Conservation (phyloP, 192 early-diverging fungal genomes). For the Coemansia sp. region DNA sequence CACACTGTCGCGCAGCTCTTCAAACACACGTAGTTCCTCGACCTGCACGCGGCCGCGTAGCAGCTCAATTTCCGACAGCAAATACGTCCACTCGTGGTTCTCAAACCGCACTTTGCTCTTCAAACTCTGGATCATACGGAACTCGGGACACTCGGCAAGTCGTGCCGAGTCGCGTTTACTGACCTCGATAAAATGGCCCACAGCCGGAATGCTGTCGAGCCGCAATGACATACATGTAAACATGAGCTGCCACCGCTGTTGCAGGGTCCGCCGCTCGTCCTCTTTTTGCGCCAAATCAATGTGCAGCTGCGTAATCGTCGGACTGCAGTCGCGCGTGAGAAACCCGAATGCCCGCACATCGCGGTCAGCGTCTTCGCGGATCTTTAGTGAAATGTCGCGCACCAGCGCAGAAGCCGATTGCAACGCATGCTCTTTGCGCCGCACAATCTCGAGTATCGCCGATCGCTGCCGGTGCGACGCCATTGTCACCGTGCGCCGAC, state of each 20-base stretch:
- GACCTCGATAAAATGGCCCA: slow-evolving; percentile 60
- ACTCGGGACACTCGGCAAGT: slow-evolving; percentile 21
- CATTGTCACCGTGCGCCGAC: not conserved
- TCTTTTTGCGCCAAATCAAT: slow-evolving; percentile 41
- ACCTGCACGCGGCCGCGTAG: slow-evolving; percentile 48
- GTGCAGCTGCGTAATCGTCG: slow-evolving; percentile 42
- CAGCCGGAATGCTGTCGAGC: slow-evolving; percentile 45
- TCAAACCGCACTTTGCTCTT: slow-evolving; percentile 59
- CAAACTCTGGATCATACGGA: slow-evolving; percentile 57
- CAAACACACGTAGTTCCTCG: slow-evolving; percentile 59
- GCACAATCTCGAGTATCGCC: slow-evolving; percentile 15
- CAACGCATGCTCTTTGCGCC: slow-evolving; percentile 35
- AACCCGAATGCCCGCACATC: slow-evolving; percentile 57
- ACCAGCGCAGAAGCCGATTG: slow-evolving; percentile 49
- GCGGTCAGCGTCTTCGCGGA: slow-evolving; percentile 51
- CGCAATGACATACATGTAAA: slow-evolving; percentile 40
- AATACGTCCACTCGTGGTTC: slow-evolving; percentile 58
- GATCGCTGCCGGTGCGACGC: slow-evolving; percentile 6
- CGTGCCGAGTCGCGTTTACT: slow-evolving; percentile 47
- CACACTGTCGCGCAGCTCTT: slow-evolving; percentile 49
- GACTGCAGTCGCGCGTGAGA: slow-evolving; percentile 53
- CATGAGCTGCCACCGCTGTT: slow-evolving; percentile 32
- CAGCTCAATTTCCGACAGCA: slow-evolving; percentile 58
- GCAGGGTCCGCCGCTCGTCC: slow-evolving; percentile 40
- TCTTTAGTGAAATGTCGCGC: slow-evolving; percentile 42